phyloP scores from a whole-genome alignment of 1,284 basidiomycete species.

The Irpex sp. region DNA sequence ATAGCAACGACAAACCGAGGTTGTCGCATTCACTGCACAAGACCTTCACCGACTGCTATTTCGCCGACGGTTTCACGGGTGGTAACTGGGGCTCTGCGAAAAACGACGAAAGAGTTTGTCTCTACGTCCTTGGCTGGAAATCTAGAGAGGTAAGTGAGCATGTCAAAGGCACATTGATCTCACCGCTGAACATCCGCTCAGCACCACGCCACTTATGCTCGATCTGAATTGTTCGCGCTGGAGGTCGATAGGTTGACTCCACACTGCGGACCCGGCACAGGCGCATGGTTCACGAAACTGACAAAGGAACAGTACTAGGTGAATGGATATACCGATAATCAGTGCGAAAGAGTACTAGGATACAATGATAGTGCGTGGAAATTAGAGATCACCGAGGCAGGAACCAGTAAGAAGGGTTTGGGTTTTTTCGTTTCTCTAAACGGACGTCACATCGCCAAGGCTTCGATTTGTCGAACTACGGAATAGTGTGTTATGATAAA shows the following conservation, averaged over 20 bases:
- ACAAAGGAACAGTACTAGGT: neutral
- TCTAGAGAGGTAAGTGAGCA: constrained; percentile 13
- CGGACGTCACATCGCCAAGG: constrained; percentile 14
- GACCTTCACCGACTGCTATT: constrained; percentile 23
- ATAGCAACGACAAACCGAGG: neutral
- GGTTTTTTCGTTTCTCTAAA: constrained; percentile 19
- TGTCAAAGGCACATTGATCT: neutral
- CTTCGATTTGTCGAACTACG: constrained; percentile 13
- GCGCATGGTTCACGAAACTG: neutral
- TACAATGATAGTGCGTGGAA: neutral
- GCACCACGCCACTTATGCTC: neutral
- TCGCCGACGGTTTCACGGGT: constrained; percentile 20
- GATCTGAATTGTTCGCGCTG: neutral
- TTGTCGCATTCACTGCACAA: constrained; percentile 16
- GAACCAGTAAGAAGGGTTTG: constrained; percentile 25
- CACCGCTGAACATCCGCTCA: neutral
- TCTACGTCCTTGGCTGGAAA: constrained; percentile 21
- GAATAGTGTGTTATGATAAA: neutral
- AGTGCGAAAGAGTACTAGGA: neutral
- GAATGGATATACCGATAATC: neutral
- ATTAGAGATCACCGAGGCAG: constrained; percentile 15
- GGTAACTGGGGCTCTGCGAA: constrained; percentile 18
- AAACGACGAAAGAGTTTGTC: constrained; percentile 17
- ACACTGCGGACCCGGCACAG: neutral
- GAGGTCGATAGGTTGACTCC: neutral